Base-by-base conservation (phyloP, 495 filamentous ascomycete genomes). In the Achaetomiella virescens region DNA sequence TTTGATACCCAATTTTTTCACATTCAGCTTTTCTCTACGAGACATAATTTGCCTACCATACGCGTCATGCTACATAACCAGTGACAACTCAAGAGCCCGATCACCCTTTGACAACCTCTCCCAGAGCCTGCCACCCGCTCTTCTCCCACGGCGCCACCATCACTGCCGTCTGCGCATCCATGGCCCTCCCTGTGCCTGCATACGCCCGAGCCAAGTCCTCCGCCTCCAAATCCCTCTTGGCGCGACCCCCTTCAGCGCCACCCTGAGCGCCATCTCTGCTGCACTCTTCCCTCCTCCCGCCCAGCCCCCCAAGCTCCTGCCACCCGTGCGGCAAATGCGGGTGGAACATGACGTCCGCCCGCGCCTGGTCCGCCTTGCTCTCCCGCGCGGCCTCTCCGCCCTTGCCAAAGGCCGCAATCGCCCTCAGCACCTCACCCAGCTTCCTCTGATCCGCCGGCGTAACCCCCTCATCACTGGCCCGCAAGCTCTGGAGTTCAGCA, bases 71-170 rank as follows among this genome's bases (percentile, higher is more conserved):
- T n/a, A n/a, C 18, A 17, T 15, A 29, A 20, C 24, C 31, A 3
- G 10, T 21, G 2, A 49, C 29, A 24, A 40, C 8, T 4, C 14
- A 14, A 48, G 24, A 20, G 2, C n/a, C 21, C 11, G 1, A 7
- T 25, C 47, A 64, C 5, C 51, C 55, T 17, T 25, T 43, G 2
- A 72, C 60, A n/a, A 60, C 69, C 54, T 64, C 63, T 1, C 56
- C 61, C 48, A 79, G 48, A 6, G 70, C 66, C 40, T 58, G 60
- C 91, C 91, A 96, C 6, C 86, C 86, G 22, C 69, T 69, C 36
- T 57, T 67, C 47, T 65, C 75, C 90, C 90, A 97, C 22, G 93
- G 95, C 25, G 92, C 86, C 48, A 93, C 62, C 75, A 93, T 81
- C 49, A 93, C 78, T 29, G 86, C 86, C 55, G 78, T 79, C 70